Evolutionary conservation across 495 filamentous ascomycete species (phyloP), one percentile per base, ranked within the genome.

Genomic region (Cetradonia linearis): DNA sequence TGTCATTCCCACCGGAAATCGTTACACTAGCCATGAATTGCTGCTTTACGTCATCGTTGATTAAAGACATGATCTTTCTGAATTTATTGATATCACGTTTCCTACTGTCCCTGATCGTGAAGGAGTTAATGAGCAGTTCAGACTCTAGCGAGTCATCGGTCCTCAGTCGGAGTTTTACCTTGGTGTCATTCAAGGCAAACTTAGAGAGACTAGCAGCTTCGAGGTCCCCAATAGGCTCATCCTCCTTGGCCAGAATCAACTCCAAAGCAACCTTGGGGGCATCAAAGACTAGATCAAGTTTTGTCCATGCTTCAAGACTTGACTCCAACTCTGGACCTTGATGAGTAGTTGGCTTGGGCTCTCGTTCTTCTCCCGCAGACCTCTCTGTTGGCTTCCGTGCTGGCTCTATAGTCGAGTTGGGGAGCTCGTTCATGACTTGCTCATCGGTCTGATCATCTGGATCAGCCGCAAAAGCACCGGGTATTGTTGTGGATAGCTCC

Each of bases 1-100:
- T 81, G 10, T 96, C 85, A 36, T 85, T 73, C 4, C 91, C 92
- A 30, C 89, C 88, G 9, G 94, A 91, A 69, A 97, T 92, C 9
- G 90, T 91, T 33, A 98, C 74, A 73, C 86, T 94, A 38, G 93
- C 93, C 94, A 98, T 97, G 69, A 97, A 95, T 62, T 87, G 84
- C 73, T 97, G 93, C 68, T 95, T 88, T 11, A 93, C 91, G 55
- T 87, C 86, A 62, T 89, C 88, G 69, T 96, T 97, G 66, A 90
- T 88, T 63, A 94, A 83, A 27, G 92, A 91, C 93, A 98, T 97
- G 72, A 97, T 95, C 70, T 94, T 95, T 47, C 89, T 82, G 79
- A 92, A 98, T 70, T 96, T 96, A 72, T 96, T 97, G 9, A 84
- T 88, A 62, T 93, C 90, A 49, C 82, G 78, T 31, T 81, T 83